Evolutionary conservation across 2,329 filamentous ascomycete species (phyloP).

Genomic region (Lachnellula occidentalis): DNA sequence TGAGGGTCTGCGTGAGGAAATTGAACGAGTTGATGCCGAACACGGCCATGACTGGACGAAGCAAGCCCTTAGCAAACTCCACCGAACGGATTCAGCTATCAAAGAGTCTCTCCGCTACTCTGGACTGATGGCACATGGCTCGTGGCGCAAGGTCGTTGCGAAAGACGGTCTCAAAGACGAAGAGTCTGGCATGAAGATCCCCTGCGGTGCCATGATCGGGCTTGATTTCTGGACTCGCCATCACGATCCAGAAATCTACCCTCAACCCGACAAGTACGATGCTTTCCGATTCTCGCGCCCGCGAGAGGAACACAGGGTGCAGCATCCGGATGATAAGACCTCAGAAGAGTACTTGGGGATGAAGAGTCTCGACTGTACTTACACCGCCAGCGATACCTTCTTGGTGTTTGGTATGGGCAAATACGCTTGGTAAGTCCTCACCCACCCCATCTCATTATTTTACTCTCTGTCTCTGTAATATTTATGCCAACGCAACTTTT

Average conservation of each 20-base stretch:
- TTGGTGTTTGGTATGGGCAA: constrained; percentile 35
- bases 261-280: constrained; percentile 6
- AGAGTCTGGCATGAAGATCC: not conserved
- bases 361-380: no score
- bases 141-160: constrained; percentile 20
- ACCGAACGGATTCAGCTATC: constrained; percentile 29
- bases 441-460: no score
- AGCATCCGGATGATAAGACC: no score
- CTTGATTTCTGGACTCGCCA: not conserved
- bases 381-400: constrained; percentile 17
- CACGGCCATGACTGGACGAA: constrained; percentile 30
- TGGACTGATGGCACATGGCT: constrained; percentile 7
- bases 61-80: constrained; percentile 26
- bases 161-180: constrained; percentile 13
- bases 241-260: not conserved
- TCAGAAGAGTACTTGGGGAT: no score
- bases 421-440: constrained; percentile 31
- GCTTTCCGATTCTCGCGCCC: constrained; percentile 12
- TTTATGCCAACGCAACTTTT: no score
- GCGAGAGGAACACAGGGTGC: constrained; percentile 1
- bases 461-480: no score
- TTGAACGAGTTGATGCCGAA: constrained; percentile 4
- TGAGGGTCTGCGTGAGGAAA: constrained; percentile 27
- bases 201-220: not conserved
- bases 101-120: constrained; percentile 30